Percentiles rank a stretch among this genome's conserved stretches.
These are phyloP conservation scores for Alternaria sp. DNA, from an alignment of 2,329 filamentous ascomycete genomes.

Conservation along the genomic window DNA sequence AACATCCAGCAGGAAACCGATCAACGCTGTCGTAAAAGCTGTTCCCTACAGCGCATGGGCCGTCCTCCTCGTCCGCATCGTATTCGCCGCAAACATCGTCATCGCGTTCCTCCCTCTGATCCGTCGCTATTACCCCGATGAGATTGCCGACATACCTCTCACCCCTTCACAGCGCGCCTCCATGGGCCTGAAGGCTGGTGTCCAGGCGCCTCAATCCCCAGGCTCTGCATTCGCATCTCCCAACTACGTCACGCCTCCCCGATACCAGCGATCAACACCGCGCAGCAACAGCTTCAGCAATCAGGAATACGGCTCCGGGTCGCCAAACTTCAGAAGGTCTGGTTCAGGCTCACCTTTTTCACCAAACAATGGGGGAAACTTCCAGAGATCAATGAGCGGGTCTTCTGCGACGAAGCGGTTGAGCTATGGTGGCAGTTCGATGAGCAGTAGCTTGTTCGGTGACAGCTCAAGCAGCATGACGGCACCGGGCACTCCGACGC, in stretches of 20 bases:
- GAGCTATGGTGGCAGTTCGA: constrained; percentile 61
- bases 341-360: constrained; percentile 56
- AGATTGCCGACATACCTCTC: constrained; percentile 86
- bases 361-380: constrained; percentile 57
- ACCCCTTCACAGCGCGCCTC: constrained; percentile 87
- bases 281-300: constrained; percentile 64
- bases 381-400: constrained; percentile 69
- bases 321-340: constrained; percentile 48
- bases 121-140: constrained; percentile 66
- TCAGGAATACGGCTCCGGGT: constrained; percentile 54
- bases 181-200: constrained; percentile 76
- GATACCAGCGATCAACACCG: constrained; percentile 79
- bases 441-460: constrained; percentile 52
- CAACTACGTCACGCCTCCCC: constrained; percentile 82
- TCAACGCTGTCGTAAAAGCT: constrained; percentile 44
- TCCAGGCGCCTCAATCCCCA: constrained; percentile 65
- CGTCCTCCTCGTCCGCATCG: constrained; percentile 59
- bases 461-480: constrained; percentile 49
- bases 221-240: constrained; percentile 56
- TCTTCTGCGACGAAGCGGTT: constrained; percentile 59
- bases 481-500: constrained; percentile 70
- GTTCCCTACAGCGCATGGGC: constrained; percentile 47
- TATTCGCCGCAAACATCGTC: constrained; percentile 68
- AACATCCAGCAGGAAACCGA: constrained; percentile 41
- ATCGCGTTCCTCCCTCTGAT: constrained; percentile 75